These are phyloP conservation scores for Rhinocladiella similis DNA, from an alignment of 2,329 filamentous ascomycete genomes.

Conservation along the genomic window DNA sequence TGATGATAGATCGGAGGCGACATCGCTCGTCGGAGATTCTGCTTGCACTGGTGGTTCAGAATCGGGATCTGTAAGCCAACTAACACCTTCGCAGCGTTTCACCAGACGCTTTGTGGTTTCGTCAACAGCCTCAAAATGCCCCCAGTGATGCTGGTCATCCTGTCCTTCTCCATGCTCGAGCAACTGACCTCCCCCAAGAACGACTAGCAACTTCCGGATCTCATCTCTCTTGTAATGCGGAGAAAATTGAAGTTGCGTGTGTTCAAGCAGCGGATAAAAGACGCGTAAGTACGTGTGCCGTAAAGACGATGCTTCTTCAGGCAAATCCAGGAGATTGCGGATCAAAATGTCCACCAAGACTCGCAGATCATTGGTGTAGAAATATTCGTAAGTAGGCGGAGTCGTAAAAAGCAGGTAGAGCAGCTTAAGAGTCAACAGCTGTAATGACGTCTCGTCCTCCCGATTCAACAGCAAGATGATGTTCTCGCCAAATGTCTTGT, in stretches of 20 bases:
- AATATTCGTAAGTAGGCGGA: conserved; percentile 89
- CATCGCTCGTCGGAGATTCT: conserved; percentile 26
- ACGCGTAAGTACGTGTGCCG: conserved; percentile 95
- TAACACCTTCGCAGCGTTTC: conserved; percentile 45
- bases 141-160: conserved; percentile 40
- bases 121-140: conserved; percentile 52
- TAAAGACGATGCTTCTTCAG: conserved; percentile 71
- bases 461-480: conserved; percentile 93
- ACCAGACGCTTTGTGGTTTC: conserved; percentile 51
- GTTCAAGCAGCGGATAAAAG: conserved; percentile 81
- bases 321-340: conserved; percentile 92
- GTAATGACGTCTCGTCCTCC: conserved; percentile 87
- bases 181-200: conserved; percentile 73
- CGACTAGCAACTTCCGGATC: conserved; percentile 70
- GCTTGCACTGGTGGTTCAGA: conserved; percentile 31
- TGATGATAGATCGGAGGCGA: conserved; percentile 20
- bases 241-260: conserved; percentile 84
- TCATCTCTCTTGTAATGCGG: conserved; percentile 92
- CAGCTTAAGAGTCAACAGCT: conserved; percentile 93
- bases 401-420: conserved; percentile 95
- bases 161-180: conserved; percentile 46
- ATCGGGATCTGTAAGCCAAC: conserved; percentile 44
- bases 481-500: conserved; percentile 96
- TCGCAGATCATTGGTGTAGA: conserved; percentile 95
- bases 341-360: conserved; percentile 95